A percentile compares a stretch with the other conserved stretches of the same genome.
Evolutionary conservation across 805 yeast genomes (phyloP).

Genomic region (Grigorovia transvaalensis): DNA sequence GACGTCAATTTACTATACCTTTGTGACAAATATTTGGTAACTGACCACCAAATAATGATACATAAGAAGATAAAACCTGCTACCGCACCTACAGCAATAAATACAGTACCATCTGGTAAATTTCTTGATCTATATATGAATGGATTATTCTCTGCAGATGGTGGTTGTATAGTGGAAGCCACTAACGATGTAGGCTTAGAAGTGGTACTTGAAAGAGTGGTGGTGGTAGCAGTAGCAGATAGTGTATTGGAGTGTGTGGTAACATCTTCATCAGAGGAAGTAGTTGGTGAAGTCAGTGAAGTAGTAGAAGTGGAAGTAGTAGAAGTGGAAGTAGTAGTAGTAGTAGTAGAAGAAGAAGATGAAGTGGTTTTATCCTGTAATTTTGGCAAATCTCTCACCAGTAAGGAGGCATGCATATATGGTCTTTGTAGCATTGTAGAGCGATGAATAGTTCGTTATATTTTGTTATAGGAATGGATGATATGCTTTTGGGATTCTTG

Average conservation of each 20-base stretch:
- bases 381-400: slow-evolving; percentile 4
- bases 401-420: not conserved
- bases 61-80: slow-evolving; percentile 49
- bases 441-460: too few species aligned
- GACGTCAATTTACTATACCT: slow-evolving; percentile 36
- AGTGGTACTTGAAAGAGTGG: not conserved
- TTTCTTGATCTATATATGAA: slow-evolving; percentile 37
- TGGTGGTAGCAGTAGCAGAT: not conserved
- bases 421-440: not conserved
- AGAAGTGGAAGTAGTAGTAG: not conserved
- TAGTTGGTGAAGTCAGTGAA: not conserved
- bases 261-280: not conserved
- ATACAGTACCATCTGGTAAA: slow-evolving; percentile 68
- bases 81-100: slow-evolving; percentile 68
- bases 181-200: slow-evolving; percentile 1
- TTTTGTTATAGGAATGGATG: too few species aligned
- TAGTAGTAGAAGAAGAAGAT: not conserved
- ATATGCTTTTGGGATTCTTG: too few species aligned
- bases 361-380: not conserved
- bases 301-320: slow-evolving; percentile 1
- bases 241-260: not conserved
- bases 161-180: slow-evolving; percentile 30
- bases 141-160: slow-evolving; percentile 55
- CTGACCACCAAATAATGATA: slow-evolving; percentile 42
- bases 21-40: slow-evolving; percentile 39